phyloP scores from a whole-genome alignment of 2,329 filamentous ascomycete species.

The Cladosporium sp. region DNA sequence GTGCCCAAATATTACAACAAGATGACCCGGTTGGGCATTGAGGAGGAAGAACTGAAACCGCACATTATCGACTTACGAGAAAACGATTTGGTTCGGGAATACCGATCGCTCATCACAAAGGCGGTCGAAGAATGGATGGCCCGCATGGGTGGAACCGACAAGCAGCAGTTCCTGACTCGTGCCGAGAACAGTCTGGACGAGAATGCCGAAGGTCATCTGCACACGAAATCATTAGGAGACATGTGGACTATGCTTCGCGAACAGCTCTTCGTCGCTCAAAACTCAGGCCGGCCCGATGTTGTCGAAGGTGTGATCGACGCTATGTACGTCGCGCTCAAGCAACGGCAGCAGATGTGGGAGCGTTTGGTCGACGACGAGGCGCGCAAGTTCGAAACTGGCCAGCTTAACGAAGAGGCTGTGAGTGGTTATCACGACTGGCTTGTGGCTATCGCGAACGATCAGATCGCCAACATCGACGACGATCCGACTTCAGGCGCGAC shows the following conservation, averaged over 20 bases:
- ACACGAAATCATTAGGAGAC: constrained; percentile 84
- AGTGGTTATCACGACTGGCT: constrained; percentile 82
- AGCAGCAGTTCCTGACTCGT: constrained; percentile 71
- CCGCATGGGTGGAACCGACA: constrained; percentile 77
- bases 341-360: constrained; percentile 80
- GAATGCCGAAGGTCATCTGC: constrained; percentile 84
- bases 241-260: constrained; percentile 98
- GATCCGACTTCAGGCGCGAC: constrained; percentile 61
- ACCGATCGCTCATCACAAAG: constrained; percentile 89
- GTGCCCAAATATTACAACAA: constrained; percentile 93
- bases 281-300: constrained; percentile 81
- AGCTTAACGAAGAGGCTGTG: constrained; percentile 54
- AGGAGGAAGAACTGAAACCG: constrained; percentile 66
- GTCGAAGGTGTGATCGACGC: constrained; percentile 92
- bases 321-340: constrained; percentile 83
- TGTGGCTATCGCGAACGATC: constrained; percentile 93
- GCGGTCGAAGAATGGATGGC: constrained; percentile 98
- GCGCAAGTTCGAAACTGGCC: constrained; percentile 58
- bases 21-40: constrained; percentile 81
- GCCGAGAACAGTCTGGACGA: constrained; percentile 75
- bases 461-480: constrained; percentile 97
- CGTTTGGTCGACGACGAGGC: constrained; percentile 82
- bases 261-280: constrained; percentile 77
- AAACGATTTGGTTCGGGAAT: constrained; percentile 84
- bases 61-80: constrained; percentile 89